phyloP scores from a whole-genome alignment of 129 eudicot genomes.

The Tanacetum coccineum region DNA sequence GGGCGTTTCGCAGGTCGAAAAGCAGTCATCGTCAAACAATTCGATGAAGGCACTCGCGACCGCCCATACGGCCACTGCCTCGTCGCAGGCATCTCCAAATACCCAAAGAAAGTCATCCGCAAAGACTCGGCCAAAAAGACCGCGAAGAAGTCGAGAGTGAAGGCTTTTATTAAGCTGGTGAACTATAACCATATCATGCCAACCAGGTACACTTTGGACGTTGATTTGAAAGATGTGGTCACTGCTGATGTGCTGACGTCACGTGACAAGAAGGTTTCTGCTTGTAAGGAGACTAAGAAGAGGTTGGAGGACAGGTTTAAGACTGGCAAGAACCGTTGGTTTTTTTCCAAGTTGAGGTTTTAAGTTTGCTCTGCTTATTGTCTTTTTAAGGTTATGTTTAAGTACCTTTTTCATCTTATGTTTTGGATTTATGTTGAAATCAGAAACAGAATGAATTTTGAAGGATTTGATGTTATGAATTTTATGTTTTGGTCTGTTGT shows the following conservation, averaged over 20 bases:
- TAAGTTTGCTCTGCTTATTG: constrained; percentile 22
- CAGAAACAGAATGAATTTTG: not conserved
- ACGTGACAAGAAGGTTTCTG: constrained; percentile 63
- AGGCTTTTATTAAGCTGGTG: constrained; percentile 64
- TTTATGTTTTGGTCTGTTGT: not conserved
- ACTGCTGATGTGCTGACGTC: constrained; percentile 47
- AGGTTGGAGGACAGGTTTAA: constrained; percentile 62
- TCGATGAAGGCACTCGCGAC: constrained; percentile 73
- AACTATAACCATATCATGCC: constrained; percentile 79
- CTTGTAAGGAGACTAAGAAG: constrained; percentile 57
- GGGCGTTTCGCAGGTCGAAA: constrained; percentile 64
- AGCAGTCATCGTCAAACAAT: constrained; percentile 46
- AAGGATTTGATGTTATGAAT: not conserved
- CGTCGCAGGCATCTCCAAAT: constrained; percentile 58
- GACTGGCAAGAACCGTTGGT: constrained; percentile 80
- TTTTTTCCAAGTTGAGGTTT: constrained; percentile 71
- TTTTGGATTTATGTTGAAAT: not conserved
- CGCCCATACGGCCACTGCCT: constrained; percentile 67
- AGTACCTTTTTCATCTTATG: not conserved
- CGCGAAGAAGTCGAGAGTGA: constrained; percentile 49
- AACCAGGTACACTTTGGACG: constrained; percentile 67
- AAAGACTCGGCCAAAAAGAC: constrained; percentile 66
- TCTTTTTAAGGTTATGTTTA: not conserved
- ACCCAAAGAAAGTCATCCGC: constrained; percentile 69
- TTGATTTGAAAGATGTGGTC: constrained; percentile 57